These are phyloP conservation scores for Hirschioporus abietinus DNA, from an alignment of 768 basidiomycete species.

Conservation along the genomic window DNA sequence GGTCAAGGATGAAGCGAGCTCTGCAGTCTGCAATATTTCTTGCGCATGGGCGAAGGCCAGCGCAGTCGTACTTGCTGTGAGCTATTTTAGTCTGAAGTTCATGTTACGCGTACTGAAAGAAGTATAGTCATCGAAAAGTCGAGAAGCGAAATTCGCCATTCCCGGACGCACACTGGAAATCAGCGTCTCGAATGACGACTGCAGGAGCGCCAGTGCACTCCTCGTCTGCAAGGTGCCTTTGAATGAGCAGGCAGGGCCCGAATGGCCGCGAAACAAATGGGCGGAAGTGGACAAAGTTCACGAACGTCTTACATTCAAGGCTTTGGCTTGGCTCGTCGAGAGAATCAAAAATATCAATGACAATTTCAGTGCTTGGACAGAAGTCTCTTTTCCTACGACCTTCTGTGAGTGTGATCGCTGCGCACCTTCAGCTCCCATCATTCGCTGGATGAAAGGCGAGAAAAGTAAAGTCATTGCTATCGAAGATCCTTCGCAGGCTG, in stretches of 20 bases:
- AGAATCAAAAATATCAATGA: conserved; percentile 73
- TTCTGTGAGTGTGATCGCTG: conserved; percentile 68
- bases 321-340: conserved; percentile 84
- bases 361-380: conserved; percentile 63
- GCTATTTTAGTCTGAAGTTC: conserved; percentile 13
- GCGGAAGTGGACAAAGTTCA: conserved; percentile 81
- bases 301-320: conserved; percentile 75
- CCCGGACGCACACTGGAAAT: conserved; percentile 52
- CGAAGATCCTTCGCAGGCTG: conserved; percentile 84
- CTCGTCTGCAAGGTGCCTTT: conserved; percentile 75
- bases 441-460: conserved; percentile 65
- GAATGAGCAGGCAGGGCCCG: conserved; percentile 58
- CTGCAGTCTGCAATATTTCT: conserved; percentile 54
- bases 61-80: conserved; percentile 50
- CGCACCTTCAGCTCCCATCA: conserved; percentile 69
- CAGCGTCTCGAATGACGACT: conserved; percentile 52
- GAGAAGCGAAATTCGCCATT: conserved; percentile 59
- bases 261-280: conserved; percentile 78
- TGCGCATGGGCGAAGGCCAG: conserved; percentile 56
- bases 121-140: conserved; percentile 44
- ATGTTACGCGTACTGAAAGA: not conserved
- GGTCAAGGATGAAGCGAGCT: conserved; percentile 39
- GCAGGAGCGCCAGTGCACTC: conserved; percentile 70
- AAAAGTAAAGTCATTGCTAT: conserved; percentile 60
- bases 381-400: conserved; percentile 38